Percentiles rank a stretch among this genome's conserved stretches.
Evolutionary conservation across 2,329 filamentous ascomycete genomes (phyloP).

Genomic region (Furcasterigmium furcatum): DNA sequence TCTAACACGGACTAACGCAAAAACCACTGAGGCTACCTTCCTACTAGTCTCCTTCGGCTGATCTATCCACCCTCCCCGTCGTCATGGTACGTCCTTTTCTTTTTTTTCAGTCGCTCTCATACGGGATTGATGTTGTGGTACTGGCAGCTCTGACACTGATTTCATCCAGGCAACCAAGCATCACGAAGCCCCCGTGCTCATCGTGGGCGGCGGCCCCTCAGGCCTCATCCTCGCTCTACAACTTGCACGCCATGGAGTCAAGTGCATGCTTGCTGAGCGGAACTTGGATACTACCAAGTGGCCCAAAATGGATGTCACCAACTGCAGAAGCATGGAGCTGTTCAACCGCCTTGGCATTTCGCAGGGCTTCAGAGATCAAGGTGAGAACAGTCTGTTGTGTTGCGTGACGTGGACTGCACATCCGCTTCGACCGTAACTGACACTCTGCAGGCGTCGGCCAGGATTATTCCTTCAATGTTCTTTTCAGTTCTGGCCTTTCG

Average conservation of each 20-base stretch:
- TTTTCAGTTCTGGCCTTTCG: slow-evolving; percentile 1
- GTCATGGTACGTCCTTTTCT: too few relatives aligned
- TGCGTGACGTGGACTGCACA: too few relatives aligned
- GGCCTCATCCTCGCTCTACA: slow-evolving; percentile 46
- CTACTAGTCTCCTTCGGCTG: too few relatives aligned
- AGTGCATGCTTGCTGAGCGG: slow-evolving; percentile 9
- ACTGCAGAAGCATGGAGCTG: slow-evolving; percentile 4
- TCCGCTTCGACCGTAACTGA: too few relatives aligned
- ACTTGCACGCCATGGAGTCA: slow-evolving; percentile 47
- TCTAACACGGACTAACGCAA: too few relatives aligned
- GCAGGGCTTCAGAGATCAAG: not conserved
- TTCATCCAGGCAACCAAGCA: not conserved
- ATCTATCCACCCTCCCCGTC: too few relatives aligned
- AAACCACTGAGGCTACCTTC: too few relatives aligned
- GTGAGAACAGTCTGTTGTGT: too few relatives aligned
- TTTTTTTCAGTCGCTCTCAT: too few relatives aligned
- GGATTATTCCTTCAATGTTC: slow-evolving; percentile 1
- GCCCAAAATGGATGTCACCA: slow-evolving; percentile 3
- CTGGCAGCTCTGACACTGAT: too few relatives aligned
- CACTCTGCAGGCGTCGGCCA: not conserved
- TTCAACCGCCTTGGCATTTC: not conserved
- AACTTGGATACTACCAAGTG: slow-evolving; percentile 1
- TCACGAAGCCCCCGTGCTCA: slow-evolving; percentile 16
- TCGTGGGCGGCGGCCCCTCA: slow-evolving; percentile 48
- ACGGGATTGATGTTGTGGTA: too few relatives aligned